Evolutionary conservation across 2,329 filamentous ascomycete genomes (phyloP).

Genomic region (Pseudogymnoascus pannorum): DNA sequence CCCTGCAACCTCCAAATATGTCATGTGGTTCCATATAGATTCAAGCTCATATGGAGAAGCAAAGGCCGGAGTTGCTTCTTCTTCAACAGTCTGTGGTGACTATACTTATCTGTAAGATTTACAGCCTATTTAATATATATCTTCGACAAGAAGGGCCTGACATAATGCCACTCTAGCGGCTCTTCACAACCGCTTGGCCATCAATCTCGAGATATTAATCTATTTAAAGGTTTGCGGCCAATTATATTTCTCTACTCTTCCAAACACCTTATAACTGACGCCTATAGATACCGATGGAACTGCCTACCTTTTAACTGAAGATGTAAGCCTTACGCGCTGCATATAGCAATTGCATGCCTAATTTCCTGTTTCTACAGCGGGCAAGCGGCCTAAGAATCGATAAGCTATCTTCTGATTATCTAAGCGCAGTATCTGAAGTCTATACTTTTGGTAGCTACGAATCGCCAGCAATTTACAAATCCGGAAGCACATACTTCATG

Average conservation of each 20-base stretch:
- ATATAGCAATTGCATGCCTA: slow-evolving; percentile 35
- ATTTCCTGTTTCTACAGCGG: slow-evolving; percentile 34
- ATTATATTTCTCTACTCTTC: neutral
- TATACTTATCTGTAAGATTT: slow-evolving; percentile 41
- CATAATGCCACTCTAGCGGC: slow-evolving; percentile 17
- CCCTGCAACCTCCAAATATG: slow-evolving; percentile 53
- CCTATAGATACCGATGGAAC: slow-evolving; percentile 51
- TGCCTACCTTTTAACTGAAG: slow-evolving; percentile 56
- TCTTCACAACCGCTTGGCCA: slow-evolving; percentile 27
- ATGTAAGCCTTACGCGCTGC: slow-evolving; percentile 37
- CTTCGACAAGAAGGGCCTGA: slow-evolving; percentile 6
- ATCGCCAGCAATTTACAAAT: slow-evolving; percentile 56
- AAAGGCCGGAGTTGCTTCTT: slow-evolving; percentile 56
- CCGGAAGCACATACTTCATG: slow-evolving; percentile 54
- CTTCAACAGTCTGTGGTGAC: slow-evolving; percentile 50
- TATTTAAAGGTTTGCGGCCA: slow-evolving; percentile 22
- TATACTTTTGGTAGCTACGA: slow-evolving; percentile 49
- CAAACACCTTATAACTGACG: neutral
- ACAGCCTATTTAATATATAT: neutral
- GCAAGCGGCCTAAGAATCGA: slow-evolving; percentile 51
- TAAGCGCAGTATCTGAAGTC: slow-evolving; percentile 40
- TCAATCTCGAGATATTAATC: slow-evolving; percentile 27
- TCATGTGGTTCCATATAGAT: slow-evolving; percentile 66
- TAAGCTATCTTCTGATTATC: slow-evolving; percentile 49
- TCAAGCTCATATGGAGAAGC: slow-evolving; percentile 53